Evolutionary conservation across 2,329 filamentous ascomycete species (phyloP), one percentile per base, ranked within the genome.

Genomic region (Leptographium galeiforme): DNA sequence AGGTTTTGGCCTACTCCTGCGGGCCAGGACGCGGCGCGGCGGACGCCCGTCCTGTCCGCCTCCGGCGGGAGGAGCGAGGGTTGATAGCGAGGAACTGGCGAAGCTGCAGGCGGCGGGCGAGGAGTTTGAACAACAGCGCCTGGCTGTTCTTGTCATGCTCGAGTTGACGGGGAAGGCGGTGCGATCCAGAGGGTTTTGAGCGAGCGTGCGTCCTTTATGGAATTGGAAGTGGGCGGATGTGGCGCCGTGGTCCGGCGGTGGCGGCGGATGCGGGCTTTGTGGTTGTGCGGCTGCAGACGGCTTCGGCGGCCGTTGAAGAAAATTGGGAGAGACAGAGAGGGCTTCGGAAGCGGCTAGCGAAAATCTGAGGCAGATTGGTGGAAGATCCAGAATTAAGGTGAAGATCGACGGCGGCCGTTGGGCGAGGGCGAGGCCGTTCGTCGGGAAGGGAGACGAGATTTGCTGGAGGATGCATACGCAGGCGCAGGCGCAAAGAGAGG

Each of bases 51-150:
- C 76, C 67, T 76, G 77, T 73, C 76, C 73, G 73, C 76, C 76
- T 78, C 76, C 73, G 68, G 58, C 66, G 73, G 77, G 75, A 78
- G 75, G 71, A 71, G 73, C 76, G 77, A 78, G 76, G 75, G 76
- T 72, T 75, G 70, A 67, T 66, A 58, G 12, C 19, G 11, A 45
- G 43, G 19, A 4, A 45, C 12, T 6, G 18, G 19, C 43, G 43
- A 45, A 25, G 43, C 40, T n/a, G n/a, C 40, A 43, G 13, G 19
- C 19, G 11, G 11, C 8, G 25, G 19, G 43, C 8, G 13, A 45
- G 11, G 18, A 30, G 12, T 30, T 11, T 10, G 25, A 19, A 45
- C 43, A 45, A 32, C 43, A 45, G 43, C 43, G 12, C 18, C 19
- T 11, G 43, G 43, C 43, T 45, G 43, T 45, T 45, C 19, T 25